A percentile compares a stretch with the other conserved stretches of the same genome.
Evolutionary conservation across 2,329 filamentous ascomycete species (phyloP).

Genomic region (Colletotrichum sp.): DNA sequence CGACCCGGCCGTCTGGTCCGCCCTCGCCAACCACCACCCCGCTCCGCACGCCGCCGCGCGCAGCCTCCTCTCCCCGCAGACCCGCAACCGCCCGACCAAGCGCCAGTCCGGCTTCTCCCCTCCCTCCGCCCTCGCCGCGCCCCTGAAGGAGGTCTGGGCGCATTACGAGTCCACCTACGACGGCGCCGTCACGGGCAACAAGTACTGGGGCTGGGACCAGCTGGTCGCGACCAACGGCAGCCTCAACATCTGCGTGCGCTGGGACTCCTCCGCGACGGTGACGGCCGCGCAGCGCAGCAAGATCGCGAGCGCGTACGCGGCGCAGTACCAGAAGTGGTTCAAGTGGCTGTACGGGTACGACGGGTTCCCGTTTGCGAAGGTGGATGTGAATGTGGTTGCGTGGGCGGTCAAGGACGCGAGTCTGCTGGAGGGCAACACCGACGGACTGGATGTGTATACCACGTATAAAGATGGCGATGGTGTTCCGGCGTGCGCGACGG

Average conservation of each 20-base stretch:
- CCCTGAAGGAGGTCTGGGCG: constrained; percentile 34
- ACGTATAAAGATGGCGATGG: constrained; percentile 42
- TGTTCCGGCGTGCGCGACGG: constrained; percentile 42
- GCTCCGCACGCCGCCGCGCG: constrained; percentile 7
- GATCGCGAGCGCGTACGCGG: constrained; percentile 36
- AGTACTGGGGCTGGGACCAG: constrained; percentile 38
- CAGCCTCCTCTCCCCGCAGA: constrained; percentile 17
- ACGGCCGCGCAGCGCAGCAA: constrained; percentile 41
- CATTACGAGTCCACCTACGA: constrained; percentile 31
- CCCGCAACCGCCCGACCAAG: constrained; percentile 29
- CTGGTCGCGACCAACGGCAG: constrained; percentile 29
- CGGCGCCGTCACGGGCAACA: constrained; percentile 25
- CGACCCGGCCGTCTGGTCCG: background rate
- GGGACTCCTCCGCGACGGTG: constrained; percentile 42
- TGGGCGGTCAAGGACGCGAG: constrained; percentile 43
- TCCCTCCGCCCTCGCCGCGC: constrained; percentile 23
- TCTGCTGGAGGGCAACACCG: constrained; percentile 40
- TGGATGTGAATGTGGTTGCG: constrained; percentile 45
- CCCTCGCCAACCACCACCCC: background rate
- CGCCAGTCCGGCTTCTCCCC: constrained; percentile 31
- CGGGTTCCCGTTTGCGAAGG: constrained; percentile 42
- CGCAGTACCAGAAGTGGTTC: constrained; percentile 45
- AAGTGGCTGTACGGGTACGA: constrained; percentile 48
- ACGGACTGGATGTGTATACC: constrained; percentile 41
- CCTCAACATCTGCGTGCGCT: constrained; percentile 47